Conservation (phyloP, 345 rosid genomes). For the Geranium rotundifolium region DNA sequence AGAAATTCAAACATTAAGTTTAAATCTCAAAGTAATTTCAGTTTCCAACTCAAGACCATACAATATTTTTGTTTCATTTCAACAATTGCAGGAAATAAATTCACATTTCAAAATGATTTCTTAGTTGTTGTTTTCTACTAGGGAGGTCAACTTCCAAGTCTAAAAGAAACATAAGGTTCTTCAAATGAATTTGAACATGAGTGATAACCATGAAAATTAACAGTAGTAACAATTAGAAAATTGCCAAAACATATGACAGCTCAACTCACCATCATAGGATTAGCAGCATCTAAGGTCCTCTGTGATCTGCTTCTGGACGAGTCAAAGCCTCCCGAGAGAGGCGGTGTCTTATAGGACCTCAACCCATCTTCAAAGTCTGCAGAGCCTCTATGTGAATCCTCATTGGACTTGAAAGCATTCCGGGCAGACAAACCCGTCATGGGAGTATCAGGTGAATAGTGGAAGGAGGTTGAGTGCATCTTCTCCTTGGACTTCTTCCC, state of each 20-base stretch:
- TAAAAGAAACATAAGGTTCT: no score
- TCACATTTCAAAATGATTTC: neutral
- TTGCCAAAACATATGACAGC: neutral
- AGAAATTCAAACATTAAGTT: neutral
- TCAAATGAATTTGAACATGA: neutral
- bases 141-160: no score
- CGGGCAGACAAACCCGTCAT: slow-evolving; percentile 30
- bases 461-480: slow-evolving; percentile 25
- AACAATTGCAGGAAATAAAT: neutral
- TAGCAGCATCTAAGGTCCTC: slow-evolving; percentile 44
- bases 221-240: neutral
- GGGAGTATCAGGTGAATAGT: slow-evolving; percentile 47
- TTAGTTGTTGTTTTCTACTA: no score
- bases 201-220: slow-evolving; percentile 1
- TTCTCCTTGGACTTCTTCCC: slow-evolving; percentile 41
- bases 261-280: slow-evolving; percentile 35
- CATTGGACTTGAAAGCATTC: slow-evolving; percentile 35
- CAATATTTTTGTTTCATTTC: neutral
- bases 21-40: neutral
- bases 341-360: slow-evolving; percentile 42
- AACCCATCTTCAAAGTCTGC: slow-evolving; percentile 49
- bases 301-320: slow-evolving; percentile 52
- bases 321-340: slow-evolving; percentile 36
- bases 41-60: neutral
- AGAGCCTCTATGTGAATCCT: slow-evolving; percentile 41